These are phyloP conservation scores for Pseudocercospora ulei DNA, from an alignment of 2,329 filamentous ascomycete genomes.

Conservation along the genomic window DNA sequence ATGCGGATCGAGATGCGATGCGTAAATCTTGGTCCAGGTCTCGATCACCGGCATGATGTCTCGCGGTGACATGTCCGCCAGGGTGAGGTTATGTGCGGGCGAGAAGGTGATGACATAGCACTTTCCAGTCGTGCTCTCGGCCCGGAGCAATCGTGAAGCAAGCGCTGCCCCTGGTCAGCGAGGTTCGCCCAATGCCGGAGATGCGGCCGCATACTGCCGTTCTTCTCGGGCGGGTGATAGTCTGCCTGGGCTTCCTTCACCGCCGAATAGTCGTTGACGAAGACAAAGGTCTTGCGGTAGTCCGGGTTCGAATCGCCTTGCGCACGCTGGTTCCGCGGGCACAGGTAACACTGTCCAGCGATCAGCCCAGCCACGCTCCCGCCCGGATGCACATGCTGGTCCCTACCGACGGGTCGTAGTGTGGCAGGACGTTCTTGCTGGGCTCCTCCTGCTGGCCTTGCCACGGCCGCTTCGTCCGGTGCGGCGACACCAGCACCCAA, in stretches of 20 bases:
- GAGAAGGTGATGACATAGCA: constrained; percentile 97
- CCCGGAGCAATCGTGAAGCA: constrained; percentile 65
- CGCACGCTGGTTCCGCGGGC: constrained; percentile 80
- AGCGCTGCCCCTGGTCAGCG: constrained; percentile 50
- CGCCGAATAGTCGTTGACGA: constrained; percentile 95
- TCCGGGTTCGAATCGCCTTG: constrained; percentile 77
- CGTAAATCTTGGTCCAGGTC: constrained; percentile 87
- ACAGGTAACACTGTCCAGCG: constrained; percentile 68
- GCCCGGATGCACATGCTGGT: constrained; percentile 1
- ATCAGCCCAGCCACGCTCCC: constrained; percentile 15
- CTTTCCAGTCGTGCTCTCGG: constrained; percentile 80
- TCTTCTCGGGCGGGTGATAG: constrained; percentile 51
- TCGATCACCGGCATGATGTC: constrained; percentile 76
- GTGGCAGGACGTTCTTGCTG: constrained; percentile 48
- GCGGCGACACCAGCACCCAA: constrained; percentile 90
- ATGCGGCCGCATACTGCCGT: constrained; percentile 48
- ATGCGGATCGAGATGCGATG: constrained; percentile 62
- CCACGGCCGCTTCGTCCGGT: constrained; percentile 94
- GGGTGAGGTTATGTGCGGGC: constrained; percentile 76
- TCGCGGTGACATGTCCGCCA: constrained; percentile 71
- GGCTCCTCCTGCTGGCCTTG: constrained; percentile 53
- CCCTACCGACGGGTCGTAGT: constrained; percentile 60
- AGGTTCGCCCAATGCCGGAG: constrained; percentile 43
- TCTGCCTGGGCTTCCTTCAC: constrained; percentile 87
- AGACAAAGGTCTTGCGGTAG: constrained; percentile 80